Conservation (phyloP, 345 rosid genomes). For the Sisymbrium altissimum region DNA sequence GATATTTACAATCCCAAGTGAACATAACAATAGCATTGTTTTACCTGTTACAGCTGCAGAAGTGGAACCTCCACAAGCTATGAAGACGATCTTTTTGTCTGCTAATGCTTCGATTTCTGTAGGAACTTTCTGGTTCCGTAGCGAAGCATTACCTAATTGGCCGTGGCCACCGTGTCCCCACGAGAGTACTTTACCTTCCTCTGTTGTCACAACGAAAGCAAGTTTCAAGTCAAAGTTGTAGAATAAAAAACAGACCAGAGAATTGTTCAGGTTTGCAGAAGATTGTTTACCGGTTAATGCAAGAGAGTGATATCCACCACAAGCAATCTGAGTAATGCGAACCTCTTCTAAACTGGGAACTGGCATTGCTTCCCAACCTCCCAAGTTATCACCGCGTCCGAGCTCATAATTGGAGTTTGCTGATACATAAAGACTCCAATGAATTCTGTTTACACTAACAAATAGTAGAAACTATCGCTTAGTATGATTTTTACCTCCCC, state of each 20-base stretch:
- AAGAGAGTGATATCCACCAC: constrained; percentile 93
- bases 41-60: constrained; percentile 83
- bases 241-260: neutral
- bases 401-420: constrained; percentile 94
- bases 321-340: constrained; percentile 60
- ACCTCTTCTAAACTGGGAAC: constrained; percentile 59
- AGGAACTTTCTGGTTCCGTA: constrained; percentile 55
- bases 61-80: constrained; percentile 87
- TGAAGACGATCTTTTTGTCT: constrained; percentile 48
- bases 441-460: neutral
- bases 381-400: constrained; percentile 77
- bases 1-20: neutral
- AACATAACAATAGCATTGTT: neutral
- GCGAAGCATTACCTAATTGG: constrained; percentile 74
- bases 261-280: neutral
- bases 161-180: constrained; percentile 98
- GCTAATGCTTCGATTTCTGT: constrained; percentile 57
- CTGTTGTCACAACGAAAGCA: constrained; percentile 39
- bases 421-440: constrained; percentile 25
- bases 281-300: constrained; percentile 70
- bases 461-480: neutral
- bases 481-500: constrained; percentile 59
- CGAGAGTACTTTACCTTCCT: constrained; percentile 79
- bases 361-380: constrained; percentile 85
- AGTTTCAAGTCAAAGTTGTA: neutral